Percentiles rank a stretch among this genome's conserved stretches.
phyloP scores from a whole-genome alignment of 768 basidiomycete genomes.

The Lactifluus rugatus region DNA sequence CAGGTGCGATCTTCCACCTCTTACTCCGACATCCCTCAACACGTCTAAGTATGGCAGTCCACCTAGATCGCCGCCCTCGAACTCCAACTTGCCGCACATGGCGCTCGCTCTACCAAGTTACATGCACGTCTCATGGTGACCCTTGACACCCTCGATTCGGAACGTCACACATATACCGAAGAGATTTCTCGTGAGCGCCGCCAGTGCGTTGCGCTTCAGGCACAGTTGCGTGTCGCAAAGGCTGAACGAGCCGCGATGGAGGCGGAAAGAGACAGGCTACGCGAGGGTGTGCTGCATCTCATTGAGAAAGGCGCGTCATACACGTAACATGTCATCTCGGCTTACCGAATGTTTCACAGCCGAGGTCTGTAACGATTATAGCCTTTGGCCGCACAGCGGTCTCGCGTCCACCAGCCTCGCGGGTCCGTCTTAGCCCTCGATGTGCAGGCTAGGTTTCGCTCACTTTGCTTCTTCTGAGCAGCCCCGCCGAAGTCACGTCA shows the following conservation, averaged over 20 bases:
- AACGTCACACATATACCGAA: constrained; percentile 30
- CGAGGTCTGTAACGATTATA: constrained; percentile 18
- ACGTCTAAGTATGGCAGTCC: constrained; percentile 13
- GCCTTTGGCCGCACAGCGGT: constrained; percentile 18
- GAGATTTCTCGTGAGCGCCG: constrained; percentile 32
- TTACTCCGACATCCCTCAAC: neutral
- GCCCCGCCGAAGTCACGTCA: constrained; percentile 4
- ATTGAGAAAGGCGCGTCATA: constrained; percentile 48
- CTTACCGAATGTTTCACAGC: constrained; percentile 8
- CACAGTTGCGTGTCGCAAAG: constrained; percentile 26
- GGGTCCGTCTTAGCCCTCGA: neutral
- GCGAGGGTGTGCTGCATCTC: constrained; percentile 42
- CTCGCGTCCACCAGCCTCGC: constrained; percentile 3
- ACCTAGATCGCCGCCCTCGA: constrained; percentile 24
- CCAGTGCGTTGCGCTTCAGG: constrained; percentile 29
- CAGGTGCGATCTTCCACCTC: constrained; percentile 7
- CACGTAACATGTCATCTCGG: neutral
- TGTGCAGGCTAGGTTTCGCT: neutral
- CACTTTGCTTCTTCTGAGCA: neutral
- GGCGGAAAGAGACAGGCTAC: constrained; percentile 42
- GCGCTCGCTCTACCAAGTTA: constrained; percentile 33
- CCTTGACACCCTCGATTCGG: constrained; percentile 40
- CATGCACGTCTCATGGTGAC: constrained; percentile 41
- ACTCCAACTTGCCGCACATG: constrained; percentile 28
- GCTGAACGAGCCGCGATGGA: constrained; percentile 29